Evolutionary conservation across 257 asterid species (phyloP).

Genomic region (Scutellaria barbata): DNA sequence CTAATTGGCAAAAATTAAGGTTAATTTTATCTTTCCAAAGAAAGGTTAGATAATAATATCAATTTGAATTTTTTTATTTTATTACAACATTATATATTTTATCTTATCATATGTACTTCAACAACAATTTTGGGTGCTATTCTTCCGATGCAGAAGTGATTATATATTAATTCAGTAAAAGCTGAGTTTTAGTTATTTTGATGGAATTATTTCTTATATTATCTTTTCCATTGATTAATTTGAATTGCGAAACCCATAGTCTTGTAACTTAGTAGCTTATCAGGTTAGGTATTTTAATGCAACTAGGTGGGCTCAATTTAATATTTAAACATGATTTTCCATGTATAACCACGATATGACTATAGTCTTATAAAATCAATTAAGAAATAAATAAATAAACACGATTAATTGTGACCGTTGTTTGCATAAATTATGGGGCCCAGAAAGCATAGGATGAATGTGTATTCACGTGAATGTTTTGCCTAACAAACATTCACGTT

Average conservation of each 20-base stretch:
- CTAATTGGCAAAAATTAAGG: no score
- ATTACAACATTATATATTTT: no score
- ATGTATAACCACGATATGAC: not conserved
- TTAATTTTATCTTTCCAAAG: no score
- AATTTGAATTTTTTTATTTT: no score
- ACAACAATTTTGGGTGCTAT: no score
- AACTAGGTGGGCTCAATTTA: not conserved
- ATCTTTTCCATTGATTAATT: not conserved
- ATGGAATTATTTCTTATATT: no score
- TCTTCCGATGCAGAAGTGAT: no score
- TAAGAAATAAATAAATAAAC: not conserved
- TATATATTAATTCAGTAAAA: no score
- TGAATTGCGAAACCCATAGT: not conserved
- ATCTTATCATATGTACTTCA: no score
- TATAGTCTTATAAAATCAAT: not conserved
- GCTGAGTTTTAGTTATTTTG: no score
- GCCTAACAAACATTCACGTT: constrained; percentile 57
- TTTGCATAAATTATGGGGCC: constrained; percentile 41
- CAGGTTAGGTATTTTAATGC: not conserved
- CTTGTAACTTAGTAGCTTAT: not conserved
- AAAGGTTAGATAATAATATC: no score
- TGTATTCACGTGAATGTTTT: constrained; percentile 57
- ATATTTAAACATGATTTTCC: not conserved
- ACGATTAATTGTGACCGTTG: constrained; percentile 30
- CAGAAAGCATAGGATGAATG: constrained; percentile 29